Base-by-base conservation (phyloP, 176 grass and related monocot genomes). In the Microstegium vimineum region DNA sequence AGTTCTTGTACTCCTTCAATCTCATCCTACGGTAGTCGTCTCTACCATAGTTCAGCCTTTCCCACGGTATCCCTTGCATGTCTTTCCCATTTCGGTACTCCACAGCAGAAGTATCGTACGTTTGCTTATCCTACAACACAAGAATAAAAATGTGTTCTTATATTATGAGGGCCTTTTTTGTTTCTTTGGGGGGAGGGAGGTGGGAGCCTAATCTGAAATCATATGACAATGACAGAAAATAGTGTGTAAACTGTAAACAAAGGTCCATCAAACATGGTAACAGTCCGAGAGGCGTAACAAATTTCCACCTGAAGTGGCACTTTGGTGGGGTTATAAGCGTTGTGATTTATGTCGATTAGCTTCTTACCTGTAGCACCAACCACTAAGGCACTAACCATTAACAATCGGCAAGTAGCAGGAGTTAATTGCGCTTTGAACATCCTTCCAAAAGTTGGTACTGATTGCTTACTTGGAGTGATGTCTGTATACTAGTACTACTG, bases 41-140 rank as follows among this genome's bases (percentile, higher is more conserved):
- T 71, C 86, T 91, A 7, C 52, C 70, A 73, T 89, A 83, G 17
- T 85, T 70, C 52, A 94, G 25, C 61, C 84, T 82, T 25, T 91
- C 89, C 92, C 92, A 94, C 1, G 83, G 81, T 82, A 94, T 91
- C 22, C 84, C 92, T 45, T 94, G 92, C 47, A 91, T 85, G 71
- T 91, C 92, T 31, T 87, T 90, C 27, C 88, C 88, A 57, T 60
- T 2, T 66, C 72, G 86, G 5, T 77, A 73, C 36, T 86, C 88
- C 57, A 31, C 5, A 17, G 78, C 83, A 37, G 88, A 90, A 32
- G 78, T 86, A 17, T 82, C 73, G n/a, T 76, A 42, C 45, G 14
- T 73, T 25, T 72, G 65, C 11, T 66, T 86, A 28, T 73, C 51
- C 83, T 86, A 60, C 42, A 46, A 12, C 7, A 71, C 6, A 54